These are phyloP conservation scores for Ambrosia hybrid DNA, from an alignment of 140 eudicot species.

Conservation along the genomic window DNA sequence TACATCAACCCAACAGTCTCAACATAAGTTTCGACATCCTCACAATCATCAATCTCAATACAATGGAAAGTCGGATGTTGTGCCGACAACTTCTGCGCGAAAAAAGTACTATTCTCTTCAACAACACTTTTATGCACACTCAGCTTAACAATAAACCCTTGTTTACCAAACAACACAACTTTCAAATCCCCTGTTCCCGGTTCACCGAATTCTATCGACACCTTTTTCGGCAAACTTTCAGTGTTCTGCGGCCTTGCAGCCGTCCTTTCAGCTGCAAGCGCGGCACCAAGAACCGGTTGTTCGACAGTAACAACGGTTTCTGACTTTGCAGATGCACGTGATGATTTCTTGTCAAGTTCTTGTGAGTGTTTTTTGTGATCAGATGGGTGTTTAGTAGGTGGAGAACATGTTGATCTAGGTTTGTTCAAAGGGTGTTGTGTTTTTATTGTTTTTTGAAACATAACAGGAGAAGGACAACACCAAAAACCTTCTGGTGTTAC, in stretches of 20 bases:
- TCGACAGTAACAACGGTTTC: conserved; percentile 43
- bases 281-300: conserved; percentile 45
- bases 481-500: conserved; percentile 99
- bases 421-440: conserved; percentile 51
- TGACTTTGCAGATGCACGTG: conserved; percentile 44
- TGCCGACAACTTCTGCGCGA: conserved; percentile 56
- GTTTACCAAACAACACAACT: conserved; percentile 75
- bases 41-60: conserved; percentile 81
- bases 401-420: conserved; percentile 51
- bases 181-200: conserved; percentile 86
- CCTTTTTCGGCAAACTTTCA: conserved; percentile 73
- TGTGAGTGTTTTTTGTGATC: conserved; percentile 56
- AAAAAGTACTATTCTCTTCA: conserved; percentile 62
- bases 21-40: conserved; percentile 91
- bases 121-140: conserved; percentile 76
- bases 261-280: conserved; percentile 43
- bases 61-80: conserved; percentile 57
- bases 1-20: conserved; percentile 96
- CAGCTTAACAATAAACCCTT: conserved; percentile 80
- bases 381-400: conserved; percentile 35
- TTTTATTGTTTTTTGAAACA: conserved; percentile 78
- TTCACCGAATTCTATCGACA: conserved; percentile 89
- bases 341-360: conserved; percentile 46
- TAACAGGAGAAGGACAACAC: conserved; percentile 98
- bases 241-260: conserved; percentile 42